Conservation (phyloP, 768 basidiomycete species). For the Chalciporus piperatus region DNA sequence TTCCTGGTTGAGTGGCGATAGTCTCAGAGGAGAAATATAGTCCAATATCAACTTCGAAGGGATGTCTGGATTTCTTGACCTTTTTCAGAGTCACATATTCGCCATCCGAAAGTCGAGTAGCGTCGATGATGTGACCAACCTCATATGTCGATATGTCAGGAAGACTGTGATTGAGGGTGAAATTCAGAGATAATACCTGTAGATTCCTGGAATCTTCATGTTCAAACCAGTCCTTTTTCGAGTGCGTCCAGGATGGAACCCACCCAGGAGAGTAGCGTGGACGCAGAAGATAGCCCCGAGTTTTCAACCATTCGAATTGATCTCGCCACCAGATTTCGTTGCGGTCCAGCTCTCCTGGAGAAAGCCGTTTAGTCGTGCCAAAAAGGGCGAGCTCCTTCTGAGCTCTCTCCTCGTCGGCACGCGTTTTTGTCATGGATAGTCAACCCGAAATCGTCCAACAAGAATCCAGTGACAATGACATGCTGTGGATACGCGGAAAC, state of each 20-base stretch:
- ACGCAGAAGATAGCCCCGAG: slow-evolving; percentile 3
- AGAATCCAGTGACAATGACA: no score
- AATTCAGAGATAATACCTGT: slow-evolving; percentile 7
- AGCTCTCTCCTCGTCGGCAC: not conserved
- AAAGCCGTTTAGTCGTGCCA: not conserved
- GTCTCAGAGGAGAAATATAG: slow-evolving; percentile 17
- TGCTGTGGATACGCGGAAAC: no score
- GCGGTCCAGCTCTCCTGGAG: not conserved
- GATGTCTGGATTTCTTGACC: slow-evolving; percentile 6
- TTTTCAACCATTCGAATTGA: not conserved
- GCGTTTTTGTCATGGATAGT: no score
- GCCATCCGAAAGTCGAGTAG: slow-evolving; percentile 24
- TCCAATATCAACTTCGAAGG: slow-evolving; percentile 30
- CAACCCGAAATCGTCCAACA: no score
- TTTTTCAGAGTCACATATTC: slow-evolving; percentile 30
- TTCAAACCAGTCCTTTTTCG: not conserved
- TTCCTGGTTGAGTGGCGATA: slow-evolving; percentile 11
- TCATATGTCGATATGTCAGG: not conserved
- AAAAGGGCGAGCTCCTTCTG: not conserved
- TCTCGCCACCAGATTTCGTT: not conserved
- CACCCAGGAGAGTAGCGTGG: slow-evolving; percentile 1
- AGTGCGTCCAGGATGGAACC: slow-evolving; percentile 3
- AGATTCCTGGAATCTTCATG: not conserved
- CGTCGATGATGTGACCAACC: slow-evolving; percentile 23
- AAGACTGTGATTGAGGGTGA: no score